Percentiles rank a stretch among this genome's conserved stretches.
These are phyloP conservation scores for Lycium barbarum DNA, from an alignment of 257 asterid genomes.

Conservation along the genomic window DNA sequence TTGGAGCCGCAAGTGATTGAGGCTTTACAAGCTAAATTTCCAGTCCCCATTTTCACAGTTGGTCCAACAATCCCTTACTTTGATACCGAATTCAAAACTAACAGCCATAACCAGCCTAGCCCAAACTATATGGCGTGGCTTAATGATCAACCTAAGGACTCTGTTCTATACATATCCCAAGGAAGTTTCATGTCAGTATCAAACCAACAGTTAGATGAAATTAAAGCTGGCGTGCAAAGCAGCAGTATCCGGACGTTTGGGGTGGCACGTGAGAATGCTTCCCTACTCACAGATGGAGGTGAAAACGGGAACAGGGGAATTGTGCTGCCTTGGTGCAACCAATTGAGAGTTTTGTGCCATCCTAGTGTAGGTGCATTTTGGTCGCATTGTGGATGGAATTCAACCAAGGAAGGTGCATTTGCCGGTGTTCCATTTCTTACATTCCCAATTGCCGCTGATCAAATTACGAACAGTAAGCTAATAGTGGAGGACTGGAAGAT, in stretches of 20 bases:
- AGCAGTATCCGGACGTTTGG: conserved; percentile 69
- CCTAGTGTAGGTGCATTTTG: conserved; percentile 71
- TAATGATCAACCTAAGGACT: conserved; percentile 61
- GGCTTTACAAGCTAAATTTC: conserved; percentile 47
- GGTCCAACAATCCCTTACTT: conserved; percentile 69
- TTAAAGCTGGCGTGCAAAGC: conserved; percentile 52
- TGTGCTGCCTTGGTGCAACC: conserved; percentile 68
- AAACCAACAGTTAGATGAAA: conserved; percentile 61
- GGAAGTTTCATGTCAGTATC: conserved; percentile 77
- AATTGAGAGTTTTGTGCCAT: conserved; percentile 60
- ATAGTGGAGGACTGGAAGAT: conserved; percentile 74
- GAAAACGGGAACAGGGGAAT: conserved; percentile 50
- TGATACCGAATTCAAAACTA: conserved; percentile 17
- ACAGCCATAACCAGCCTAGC: background rate
- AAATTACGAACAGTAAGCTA: conserved; percentile 52
- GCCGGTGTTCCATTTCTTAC: conserved; percentile 65
- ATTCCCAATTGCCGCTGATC: conserved; percentile 62
- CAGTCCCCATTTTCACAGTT: conserved; percentile 58
- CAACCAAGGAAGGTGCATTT: conserved; percentile 62
- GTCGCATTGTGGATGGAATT: conserved; percentile 85
- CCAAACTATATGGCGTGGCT: conserved; percentile 59
- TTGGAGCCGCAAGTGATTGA: conserved; percentile 55
- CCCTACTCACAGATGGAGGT: conserved; percentile 47
- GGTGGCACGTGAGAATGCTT: conserved; percentile 75
- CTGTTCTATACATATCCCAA: conserved; percentile 68